phyloP scores from a whole-genome alignment of 129 eudicot species.

The Sambucus nigra region DNA sequence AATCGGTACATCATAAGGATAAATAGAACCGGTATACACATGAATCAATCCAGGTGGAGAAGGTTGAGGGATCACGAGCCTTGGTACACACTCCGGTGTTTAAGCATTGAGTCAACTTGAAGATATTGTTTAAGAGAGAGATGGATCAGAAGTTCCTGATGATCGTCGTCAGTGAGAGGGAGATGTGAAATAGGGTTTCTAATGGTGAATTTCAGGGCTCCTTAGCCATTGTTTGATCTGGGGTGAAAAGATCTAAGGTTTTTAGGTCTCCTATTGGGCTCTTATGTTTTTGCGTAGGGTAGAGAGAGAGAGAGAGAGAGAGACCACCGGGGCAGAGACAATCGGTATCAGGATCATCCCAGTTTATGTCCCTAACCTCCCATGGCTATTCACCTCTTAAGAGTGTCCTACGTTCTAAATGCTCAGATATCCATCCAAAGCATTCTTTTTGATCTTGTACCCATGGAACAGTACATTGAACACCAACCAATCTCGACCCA shows the following conservation, averaged over 20 bases:
- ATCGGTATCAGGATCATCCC: neutral
- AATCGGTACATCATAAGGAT: conserved; percentile 16
- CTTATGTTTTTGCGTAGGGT: neutral
- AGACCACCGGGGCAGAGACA: conserved; percentile 7
- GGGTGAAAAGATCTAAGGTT: conserved; percentile 12
- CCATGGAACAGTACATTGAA: too few relatives aligned
- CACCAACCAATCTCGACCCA: too few relatives aligned
- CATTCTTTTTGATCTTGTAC: too few relatives aligned
- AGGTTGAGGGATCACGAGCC: conserved; percentile 19
- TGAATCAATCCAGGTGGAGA: conserved; percentile 29
- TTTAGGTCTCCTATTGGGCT: neutral
- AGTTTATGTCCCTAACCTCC: too few relatives aligned
- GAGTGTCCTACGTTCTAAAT: too few relatives aligned
- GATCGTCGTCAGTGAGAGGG: neutral
- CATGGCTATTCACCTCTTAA: too few relatives aligned
- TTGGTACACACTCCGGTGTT: conserved; percentile 82
- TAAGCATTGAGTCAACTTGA: conserved; percentile 62
- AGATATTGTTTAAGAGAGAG: conserved; percentile 38
- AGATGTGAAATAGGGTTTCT: conserved; percentile 7
- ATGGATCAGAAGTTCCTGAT: conserved; percentile 1
- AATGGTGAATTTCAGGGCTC: conserved; percentile 3
- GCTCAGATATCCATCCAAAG: too few relatives aligned
- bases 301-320: neutral
- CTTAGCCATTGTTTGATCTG: conserved; percentile 4
- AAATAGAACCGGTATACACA: too few relatives aligned